phyloP scores from a whole-genome alignment of 2,329 filamentous ascomycete species.

The Nectriaceae sp. region DNA sequence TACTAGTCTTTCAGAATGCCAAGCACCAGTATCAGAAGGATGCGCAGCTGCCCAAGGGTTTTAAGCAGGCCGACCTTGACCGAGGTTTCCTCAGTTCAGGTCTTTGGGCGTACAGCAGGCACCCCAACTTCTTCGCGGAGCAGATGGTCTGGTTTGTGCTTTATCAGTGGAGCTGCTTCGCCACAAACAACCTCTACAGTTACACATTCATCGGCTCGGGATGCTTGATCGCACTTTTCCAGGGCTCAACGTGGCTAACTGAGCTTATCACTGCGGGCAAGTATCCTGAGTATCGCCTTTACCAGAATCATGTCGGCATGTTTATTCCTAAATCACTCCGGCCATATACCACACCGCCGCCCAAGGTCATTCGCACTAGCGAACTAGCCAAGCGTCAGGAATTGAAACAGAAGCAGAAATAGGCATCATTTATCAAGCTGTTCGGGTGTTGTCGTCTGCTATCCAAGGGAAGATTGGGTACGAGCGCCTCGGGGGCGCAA shows the following conservation, averaged over 20 bases:
- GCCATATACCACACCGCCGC: constrained; percentile 45
- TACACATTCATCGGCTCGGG: constrained; percentile 76
- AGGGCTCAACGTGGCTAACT: constrained; percentile 85
- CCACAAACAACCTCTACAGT: constrained; percentile 70
- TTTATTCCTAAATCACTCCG: constrained; percentile 68
- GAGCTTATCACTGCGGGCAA: constrained; percentile 79
- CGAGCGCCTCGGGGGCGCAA: no score
- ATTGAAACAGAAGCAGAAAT: constrained; percentile 42
- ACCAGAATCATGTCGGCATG: constrained; percentile 79
- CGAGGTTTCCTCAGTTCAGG: constrained; percentile 86
- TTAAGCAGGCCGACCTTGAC: constrained; percentile 74
- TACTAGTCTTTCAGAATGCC: constrained; percentile 72
- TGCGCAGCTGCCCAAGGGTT: constrained; percentile 68
- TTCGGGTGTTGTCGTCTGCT: neutral
- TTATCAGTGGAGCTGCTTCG: constrained; percentile 85
- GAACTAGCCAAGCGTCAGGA: constrained; percentile 49
- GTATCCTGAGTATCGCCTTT: constrained; percentile 84
- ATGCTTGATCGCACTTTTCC: constrained; percentile 78
- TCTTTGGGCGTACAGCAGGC: constrained; percentile 84
- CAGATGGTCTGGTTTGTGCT: constrained; percentile 86
- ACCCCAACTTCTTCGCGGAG: constrained; percentile 94
- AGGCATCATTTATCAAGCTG: constrained; percentile 12
- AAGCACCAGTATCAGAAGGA: constrained; percentile 75
- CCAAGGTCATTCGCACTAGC: constrained; percentile 53
- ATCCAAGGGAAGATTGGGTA: neutral